These are phyloP conservation scores for Melaleuca alternifolia DNA, from an alignment of 345 rosid species.

Conservation along the genomic window DNA sequence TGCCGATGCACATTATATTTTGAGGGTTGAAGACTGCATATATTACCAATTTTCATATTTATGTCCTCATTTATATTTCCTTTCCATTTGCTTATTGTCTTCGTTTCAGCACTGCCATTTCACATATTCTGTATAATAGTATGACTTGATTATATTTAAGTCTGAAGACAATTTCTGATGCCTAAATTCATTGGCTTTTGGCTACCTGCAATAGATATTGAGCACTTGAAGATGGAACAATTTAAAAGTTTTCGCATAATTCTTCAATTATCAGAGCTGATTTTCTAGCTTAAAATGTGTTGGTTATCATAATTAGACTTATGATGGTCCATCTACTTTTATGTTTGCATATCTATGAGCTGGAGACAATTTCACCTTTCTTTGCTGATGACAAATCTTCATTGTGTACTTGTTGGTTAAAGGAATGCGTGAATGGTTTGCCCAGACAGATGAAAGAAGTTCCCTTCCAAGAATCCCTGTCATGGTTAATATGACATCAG, in stretches of 20 bases:
- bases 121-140: not conserved
- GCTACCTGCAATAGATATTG: not conserved
- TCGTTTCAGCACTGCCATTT: not conserved
- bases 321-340: not conserved
- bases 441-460: slow-evolving; percentile 93
- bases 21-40: not conserved
- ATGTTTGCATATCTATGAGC: not conserved
- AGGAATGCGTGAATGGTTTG: slow-evolving; percentile 98
- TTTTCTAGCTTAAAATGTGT: not conserved
- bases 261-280: not conserved
- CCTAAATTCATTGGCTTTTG: not conserved
- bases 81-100: not conserved
- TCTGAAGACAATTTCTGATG: not conserved
- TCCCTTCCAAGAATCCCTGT: slow-evolving; percentile 89
- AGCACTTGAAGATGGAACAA: not conserved
- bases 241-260: not conserved
- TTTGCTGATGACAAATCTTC: not conserved
- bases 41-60: not conserved
- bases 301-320: not conserved
- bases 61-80: not conserved
- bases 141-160: not conserved
- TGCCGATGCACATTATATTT: not conserved
- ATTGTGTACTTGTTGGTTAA: not conserved
- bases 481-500: slow-evolving; percentile 93
- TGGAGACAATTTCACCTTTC: not conserved